These are phyloP conservation scores for Lepidium didymum DNA, from an alignment of 345 rosid species.

Conservation along the genomic window DNA sequence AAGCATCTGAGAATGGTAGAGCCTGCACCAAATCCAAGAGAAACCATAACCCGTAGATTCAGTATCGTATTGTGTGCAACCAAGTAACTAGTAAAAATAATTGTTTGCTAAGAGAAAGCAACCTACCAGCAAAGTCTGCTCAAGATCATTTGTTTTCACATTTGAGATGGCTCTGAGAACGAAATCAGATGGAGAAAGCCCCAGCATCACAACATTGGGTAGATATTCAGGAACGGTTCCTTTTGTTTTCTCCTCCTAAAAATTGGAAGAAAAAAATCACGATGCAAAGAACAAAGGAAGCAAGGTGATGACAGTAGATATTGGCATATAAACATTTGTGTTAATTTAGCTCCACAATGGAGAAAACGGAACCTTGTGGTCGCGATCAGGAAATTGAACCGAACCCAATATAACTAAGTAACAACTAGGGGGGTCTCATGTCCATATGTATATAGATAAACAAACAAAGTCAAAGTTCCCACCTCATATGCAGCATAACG, in stretches of 20 bases:
- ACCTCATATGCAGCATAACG: slow-evolving; percentile 75
- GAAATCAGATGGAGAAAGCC: slow-evolving; percentile 70
- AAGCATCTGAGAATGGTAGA: slow-evolving; percentile 84
- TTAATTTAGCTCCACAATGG: neutral
- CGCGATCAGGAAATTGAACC: neutral
- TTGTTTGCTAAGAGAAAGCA: neutral
- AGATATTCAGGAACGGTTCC: slow-evolving; percentile 50
- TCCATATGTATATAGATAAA: neutral
- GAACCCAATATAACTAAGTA: neutral
- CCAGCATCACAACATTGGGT: slow-evolving; percentile 63
- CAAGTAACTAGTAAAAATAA: neutral
- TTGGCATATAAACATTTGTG: neutral
- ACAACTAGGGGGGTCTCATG: neutral
- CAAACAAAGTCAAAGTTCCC: neutral
- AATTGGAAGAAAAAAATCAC: neutral
- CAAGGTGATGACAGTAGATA: neutral
- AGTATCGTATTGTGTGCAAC: neutral
- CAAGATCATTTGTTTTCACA: slow-evolving; percentile 77
- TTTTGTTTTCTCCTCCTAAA: slow-evolving; percentile 66
- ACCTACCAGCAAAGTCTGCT: slow-evolving; percentile 83
- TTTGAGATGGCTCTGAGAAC: slow-evolving; percentile 66
- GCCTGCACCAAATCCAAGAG: slow-evolving; percentile 39
- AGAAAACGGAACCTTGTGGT: neutral
- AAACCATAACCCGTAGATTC: neutral
- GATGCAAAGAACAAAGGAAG: neutral